Evolutionary conservation across 1,139 yeast species (phyloP), one percentile per base, ranked within the genome.

Genomic region (Yamadazyma spencermartinsiae): DNA sequence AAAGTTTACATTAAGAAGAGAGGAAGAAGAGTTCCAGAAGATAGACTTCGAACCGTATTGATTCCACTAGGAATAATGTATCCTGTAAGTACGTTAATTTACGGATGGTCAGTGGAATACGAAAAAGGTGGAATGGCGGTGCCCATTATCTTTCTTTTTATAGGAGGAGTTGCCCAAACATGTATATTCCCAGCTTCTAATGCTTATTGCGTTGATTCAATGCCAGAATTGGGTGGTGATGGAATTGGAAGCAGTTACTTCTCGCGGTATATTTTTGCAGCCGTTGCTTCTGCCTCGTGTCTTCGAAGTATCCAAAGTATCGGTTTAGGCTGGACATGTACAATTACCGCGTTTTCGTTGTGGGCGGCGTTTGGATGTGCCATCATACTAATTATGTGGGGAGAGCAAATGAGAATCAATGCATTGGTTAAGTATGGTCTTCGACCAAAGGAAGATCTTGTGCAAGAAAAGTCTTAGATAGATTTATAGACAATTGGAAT

Each of bases 261-360:
- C 38, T 57, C 72, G 1, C 54, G 82, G 38, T 76, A 70, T 46
- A 42, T 74, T 2, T 72, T 76, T 4, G 77, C 76, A 12, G 79
- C 78, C 1, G 55, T 76, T 10, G 75, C 76, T 0, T 64, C 76
- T 6, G 79, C 74, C 4, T 63, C 76, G 1, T 69, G 74, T 37
- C 56, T 77, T 33, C 56, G 61, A 11, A 69, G 74, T 36, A 62
- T 77, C 17, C 44, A 73, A 4, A 48, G 52, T 18, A 73, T 77
- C 36, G 82, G 82, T 0, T 60, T 75, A 21, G 82, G 81, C 2
- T 74, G 80, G 79, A 61, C 77, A 3, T 63, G 70, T 43, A 70
- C 77, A 0, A 62, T 72, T 11, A 57, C 72, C 11, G 72, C 72
- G 3, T 31, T 44, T 29, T 53, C 60, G 4, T 49, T 67, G 2